Conservation (phyloP, 176 grass and related monocot genomes). For the Paspalum vaginatum region DNA sequence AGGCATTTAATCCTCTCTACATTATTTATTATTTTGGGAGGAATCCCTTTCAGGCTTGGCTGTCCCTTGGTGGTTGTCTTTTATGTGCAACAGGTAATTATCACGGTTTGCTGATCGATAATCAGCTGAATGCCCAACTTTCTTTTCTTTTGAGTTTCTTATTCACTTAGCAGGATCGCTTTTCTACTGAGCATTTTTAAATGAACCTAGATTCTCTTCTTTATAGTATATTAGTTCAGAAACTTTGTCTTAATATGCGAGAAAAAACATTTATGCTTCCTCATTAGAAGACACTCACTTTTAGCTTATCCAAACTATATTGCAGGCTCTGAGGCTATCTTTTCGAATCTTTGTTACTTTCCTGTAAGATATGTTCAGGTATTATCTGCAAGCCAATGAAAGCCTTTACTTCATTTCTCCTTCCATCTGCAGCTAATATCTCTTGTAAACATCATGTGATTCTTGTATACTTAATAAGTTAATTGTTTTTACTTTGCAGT, state of each 20-base stretch:
- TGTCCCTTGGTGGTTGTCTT: conserved; percentile 87
- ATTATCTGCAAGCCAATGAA: conserved; percentile 32
- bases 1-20: conserved; percentile 90
- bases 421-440: conserved; percentile 7
- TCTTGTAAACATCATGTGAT: conserved; percentile 19
- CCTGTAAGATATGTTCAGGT: conserved; percentile 96
- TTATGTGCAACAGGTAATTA: conserved; percentile 84
- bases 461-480: not conserved
- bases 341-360: conserved; percentile 97
- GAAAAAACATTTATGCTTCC: not conserved
- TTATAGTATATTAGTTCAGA: conserved; percentile 2
- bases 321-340: conserved; percentile 95
- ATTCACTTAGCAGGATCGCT: conserved; percentile 8
- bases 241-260: conserved; percentile 12
- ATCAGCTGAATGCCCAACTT: not conserved
- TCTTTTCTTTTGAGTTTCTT: conserved; percentile 24
- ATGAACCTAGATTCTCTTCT: not conserved
- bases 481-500: conserved; percentile 55
- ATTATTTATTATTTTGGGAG: conserved; percentile 86
- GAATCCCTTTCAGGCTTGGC: conserved; percentile 79
- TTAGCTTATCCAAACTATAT: conserved; percentile 40
- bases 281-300: conserved; percentile 18
- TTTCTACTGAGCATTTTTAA: conserved; percentile 26
- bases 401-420: not conserved
- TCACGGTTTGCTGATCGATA: not conserved